Base-by-base conservation (phyloP, 1,139 yeast species). In the Pichia sp. region DNA sequence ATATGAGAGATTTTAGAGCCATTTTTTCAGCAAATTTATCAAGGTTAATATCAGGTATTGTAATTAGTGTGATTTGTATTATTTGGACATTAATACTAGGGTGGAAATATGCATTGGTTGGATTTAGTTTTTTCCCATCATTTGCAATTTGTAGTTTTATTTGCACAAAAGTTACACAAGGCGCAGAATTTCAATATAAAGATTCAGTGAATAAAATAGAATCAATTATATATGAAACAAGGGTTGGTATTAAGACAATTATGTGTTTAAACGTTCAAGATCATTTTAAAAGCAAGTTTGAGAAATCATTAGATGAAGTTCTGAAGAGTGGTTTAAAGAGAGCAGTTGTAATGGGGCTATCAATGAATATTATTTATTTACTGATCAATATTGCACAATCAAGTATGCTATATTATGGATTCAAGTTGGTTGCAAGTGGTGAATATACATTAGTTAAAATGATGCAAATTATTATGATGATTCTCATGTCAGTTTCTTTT, bases 81-180 rank as follows among this genome's bases (percentile, higher is more conserved):
- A 68, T 78, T 7, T 90, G 97, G 97, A 81, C 96, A 0, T 56
- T 88, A 7, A 72, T 73, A 0, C 62, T 74, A n/a, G 96, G 96
- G 0, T 92, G 97, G 97, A 85, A 82, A 57, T 68, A 92, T 43
- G 78, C 96, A 1, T 66, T 90, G 16, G 92, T 87, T 1, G 94
- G 95, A 1, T 58, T 89, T 11, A 73, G 95, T 0, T 72, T 89
- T 62, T 74, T 85, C 11, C 94, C 96, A 0, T 55, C 79, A 25
- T 79, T 84, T 48, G 64, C 74, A 3, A 20, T 77, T 0, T 65
- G 79, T 7, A 76, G 88, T 4, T 64, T 69, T 1, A 47, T 73
- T 1, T 85, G 81, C 60, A 79, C 88, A 2, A 55, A 60, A 1
- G 43, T 80, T 3, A 64, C 82, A 45, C 78, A 77, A 54, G 60